Conservation (phyloP, 202 grass and related monocot genomes). For the Hordeum pubiflorum region DNA sequence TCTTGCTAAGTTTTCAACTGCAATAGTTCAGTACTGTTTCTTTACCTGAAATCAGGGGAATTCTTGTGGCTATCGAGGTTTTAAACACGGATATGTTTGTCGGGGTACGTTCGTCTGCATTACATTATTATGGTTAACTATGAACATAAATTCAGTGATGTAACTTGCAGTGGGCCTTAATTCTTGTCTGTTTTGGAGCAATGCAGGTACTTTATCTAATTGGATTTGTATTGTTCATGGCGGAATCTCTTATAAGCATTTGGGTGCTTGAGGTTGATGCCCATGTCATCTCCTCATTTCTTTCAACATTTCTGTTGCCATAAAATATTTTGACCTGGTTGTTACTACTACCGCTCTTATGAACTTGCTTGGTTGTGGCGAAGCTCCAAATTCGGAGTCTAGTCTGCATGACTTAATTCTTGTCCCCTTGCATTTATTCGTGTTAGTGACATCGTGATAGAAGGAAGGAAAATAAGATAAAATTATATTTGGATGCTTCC, state of each 20-base stretch:
- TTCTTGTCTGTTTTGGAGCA: slow-evolving; percentile 4
- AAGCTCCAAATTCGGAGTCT: neutral
- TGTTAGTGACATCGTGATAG: neutral
- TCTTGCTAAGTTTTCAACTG: slow-evolving; percentile 3
- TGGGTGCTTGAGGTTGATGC: slow-evolving; percentile 78
- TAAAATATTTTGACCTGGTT: neutral
- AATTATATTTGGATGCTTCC: neutral
- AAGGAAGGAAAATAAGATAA: neutral
- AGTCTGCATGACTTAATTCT: neutral
- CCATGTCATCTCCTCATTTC: neutral
- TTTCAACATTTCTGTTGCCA: neutral
- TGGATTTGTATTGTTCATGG: slow-evolving; percentile 65
- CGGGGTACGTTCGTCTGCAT: slow-evolving; percentile 37
- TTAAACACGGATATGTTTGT: slow-evolving; percentile 35
- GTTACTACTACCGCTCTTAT: neutral
- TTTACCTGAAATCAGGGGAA: slow-evolving; percentile 45
- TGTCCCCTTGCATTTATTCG: neutral
- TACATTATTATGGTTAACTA: neutral
- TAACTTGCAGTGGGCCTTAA: slow-evolving; percentile 11
- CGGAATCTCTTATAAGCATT: slow-evolving; percentile 72
- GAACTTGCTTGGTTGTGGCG: slow-evolving; percentile 17
- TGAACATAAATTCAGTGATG: neutral
- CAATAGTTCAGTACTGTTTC: neutral
- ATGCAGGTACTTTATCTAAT: slow-evolving; percentile 54
- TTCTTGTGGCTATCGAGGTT: slow-evolving; percentile 52